Conservation (phyloP, 2,329 filamentous ascomycete genomes). For the Colletotrichum sidae region DNA sequence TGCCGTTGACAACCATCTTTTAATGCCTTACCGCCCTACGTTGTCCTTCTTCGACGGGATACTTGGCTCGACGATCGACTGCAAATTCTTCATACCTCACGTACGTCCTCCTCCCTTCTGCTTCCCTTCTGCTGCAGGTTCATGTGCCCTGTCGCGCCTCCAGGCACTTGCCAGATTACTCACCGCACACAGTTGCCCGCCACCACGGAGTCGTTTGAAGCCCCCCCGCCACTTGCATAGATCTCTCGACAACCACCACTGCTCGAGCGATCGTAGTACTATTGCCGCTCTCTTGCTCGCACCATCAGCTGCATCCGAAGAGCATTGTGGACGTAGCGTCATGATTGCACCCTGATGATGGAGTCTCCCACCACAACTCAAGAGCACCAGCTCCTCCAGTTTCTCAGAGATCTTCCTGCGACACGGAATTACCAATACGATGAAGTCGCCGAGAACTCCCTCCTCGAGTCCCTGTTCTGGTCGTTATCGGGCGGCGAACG, state of each 20-base stretch:
- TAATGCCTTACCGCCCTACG: slow-evolving; percentile 7
- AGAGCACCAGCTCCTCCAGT: slow-evolving; percentile 86
- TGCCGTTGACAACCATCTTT: slow-evolving; percentile 13
- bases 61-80: neutral
- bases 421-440: slow-evolving; percentile 82
- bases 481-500: slow-evolving; percentile 83
- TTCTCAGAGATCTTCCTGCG: slow-evolving; percentile 81
- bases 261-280: too few relatives aligned
- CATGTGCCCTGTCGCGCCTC: neutral
- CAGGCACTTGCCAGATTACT: slow-evolving; percentile 21
- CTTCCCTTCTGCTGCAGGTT: neutral
- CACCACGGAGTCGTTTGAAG: slow-evolving; percentile 8
- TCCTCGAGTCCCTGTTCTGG: slow-evolving; percentile 86
- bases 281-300: too few relatives aligned
- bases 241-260: neutral
- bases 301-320: too few relatives aligned
- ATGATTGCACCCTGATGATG: slow-evolving; percentile 52
- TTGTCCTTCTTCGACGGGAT: neutral
- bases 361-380: slow-evolving; percentile 69
- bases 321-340: slow-evolving; percentile 5
- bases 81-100: neutral
- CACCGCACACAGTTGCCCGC: slow-evolving; percentile 32
- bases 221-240: slow-evolving; percentile 29
- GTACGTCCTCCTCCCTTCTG: neutral
- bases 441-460: slow-evolving; percentile 74